phyloP scores from a whole-genome alignment of 306 rosid species.

The Heteromeles arbutifolia region DNA sequence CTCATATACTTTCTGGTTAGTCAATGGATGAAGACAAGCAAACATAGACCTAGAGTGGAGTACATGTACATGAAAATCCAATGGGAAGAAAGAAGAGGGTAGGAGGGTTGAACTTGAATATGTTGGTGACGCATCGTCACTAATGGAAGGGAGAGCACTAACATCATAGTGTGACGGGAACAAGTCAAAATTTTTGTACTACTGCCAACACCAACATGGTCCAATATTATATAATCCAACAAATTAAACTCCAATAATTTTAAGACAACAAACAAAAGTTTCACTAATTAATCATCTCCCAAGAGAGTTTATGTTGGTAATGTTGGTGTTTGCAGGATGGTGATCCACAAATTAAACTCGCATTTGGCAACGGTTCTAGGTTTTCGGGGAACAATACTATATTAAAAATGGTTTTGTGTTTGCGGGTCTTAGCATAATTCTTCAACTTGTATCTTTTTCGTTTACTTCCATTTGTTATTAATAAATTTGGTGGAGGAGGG shows the following conservation, averaged over 20 bases:
- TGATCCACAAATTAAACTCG: conserved; percentile 11
- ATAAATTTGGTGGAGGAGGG: no score
- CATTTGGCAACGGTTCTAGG: conserved; percentile 14
- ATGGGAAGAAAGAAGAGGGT: neutral
- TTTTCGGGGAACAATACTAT: neutral
- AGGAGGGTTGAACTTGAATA: conserved; percentile 3
- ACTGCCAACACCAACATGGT: neutral
- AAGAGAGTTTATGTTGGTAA: conserved; percentile 26
- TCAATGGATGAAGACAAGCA: conserved; percentile 48
- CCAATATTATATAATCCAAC: neutral
- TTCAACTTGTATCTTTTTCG: no score
- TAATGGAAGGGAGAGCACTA: conserved; percentile 45
- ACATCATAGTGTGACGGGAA: conserved; percentile 15
- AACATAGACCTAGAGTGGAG: conserved; percentile 26
- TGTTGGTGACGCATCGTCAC: conserved; percentile 18
- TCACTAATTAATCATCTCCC: conserved; percentile 32
- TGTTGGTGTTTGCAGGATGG: conserved; percentile 11
- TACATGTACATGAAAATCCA: conserved; percentile 17
- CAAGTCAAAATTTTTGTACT: conserved; percentile 22
- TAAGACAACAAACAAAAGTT: conserved; percentile 5
- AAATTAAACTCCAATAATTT: neutral
- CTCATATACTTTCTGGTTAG: conserved; percentile 30
- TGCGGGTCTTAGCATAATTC: no score
- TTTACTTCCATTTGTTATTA: no score
- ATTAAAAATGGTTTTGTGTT: no score